These are phyloP conservation scores for Simmondsia chinensis DNA, from an alignment of 148 eudicot genomes.

Conservation along the genomic window DNA sequence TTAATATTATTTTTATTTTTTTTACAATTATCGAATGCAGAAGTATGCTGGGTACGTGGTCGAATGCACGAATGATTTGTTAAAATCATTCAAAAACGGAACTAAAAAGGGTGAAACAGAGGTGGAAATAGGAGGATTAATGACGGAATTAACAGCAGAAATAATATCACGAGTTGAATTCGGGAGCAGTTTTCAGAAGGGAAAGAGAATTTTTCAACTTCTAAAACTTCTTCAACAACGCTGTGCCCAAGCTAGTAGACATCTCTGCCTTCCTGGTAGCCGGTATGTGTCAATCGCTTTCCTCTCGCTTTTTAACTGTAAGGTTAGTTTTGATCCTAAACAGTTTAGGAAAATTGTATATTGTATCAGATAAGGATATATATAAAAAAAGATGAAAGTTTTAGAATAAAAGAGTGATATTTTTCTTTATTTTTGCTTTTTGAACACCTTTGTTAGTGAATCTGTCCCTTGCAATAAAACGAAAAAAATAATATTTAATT, in stretches of 20 bases:
- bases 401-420: no score
- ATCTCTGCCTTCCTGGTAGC: constrained; percentile 83
- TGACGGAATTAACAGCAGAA: constrained; percentile 69
- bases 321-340: not conserved
- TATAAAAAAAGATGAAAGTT: no score
- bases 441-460: no score
- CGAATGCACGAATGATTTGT: constrained; percentile 65
- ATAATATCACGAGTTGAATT: constrained; percentile 81
- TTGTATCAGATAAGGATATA: no score
- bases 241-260: constrained; percentile 80
- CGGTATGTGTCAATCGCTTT: no score
- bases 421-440: no score
- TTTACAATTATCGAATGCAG: constrained; percentile 21
- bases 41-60: constrained; percentile 75
- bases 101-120: constrained; percentile 27
- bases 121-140: constrained; percentile 75
- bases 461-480: no score
- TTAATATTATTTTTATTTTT: not conserved
- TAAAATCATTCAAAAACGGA: constrained; percentile 30
- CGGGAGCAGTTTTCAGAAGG: constrained; percentile 72
- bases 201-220: constrained; percentile 59
- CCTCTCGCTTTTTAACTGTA: not conserved
- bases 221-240: constrained; percentile 51
- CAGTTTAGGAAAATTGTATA: no score
- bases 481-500: no score